Evolutionary conservation across 192 early-diverging fungal species (phyloP), one percentile per base, ranked within the genome.

Genomic region (Coemansia sp.): DNA sequence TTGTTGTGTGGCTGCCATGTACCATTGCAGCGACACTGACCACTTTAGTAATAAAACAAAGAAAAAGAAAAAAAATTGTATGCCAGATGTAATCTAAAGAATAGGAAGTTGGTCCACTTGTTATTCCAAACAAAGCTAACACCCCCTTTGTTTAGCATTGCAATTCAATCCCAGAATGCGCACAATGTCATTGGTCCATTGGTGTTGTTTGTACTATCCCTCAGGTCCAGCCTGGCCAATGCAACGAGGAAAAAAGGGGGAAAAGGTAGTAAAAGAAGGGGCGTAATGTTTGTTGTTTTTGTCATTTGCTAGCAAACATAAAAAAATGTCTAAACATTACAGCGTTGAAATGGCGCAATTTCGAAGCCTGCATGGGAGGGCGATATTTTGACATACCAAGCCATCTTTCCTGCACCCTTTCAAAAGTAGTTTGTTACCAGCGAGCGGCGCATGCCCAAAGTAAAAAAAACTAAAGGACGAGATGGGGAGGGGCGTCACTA

Each of bases 121-220:
- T 50, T 43, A 43, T 43, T 7, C n/a, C n/a, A 50, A 50, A 50
- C 49, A 50, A 50, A 50, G n/a, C 15, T 27, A 20, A 20, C 49
- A 24, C 18, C 3, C 3, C n/a, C 18, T 50, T 50, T 49, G 46
- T 49, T 20, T 49, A 18, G 18, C 46, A 8, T n/a, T 10, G 20
- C 20, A n/a, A 50, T 50, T 50, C 49, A 50, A 50, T 50, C n/a
- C 8, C 20, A 20, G 20, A 10, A 50, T 10, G n/a, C n/a, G 15
- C 46, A 50, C 20, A 50, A 50, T 50, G 49, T 0, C 53, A 57
- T 33, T 24, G 31, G 46, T 49, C 46, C 46, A 22, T 50, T 50
- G 49, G 2, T 34, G 57, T 60, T 60, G 57, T 60, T 60, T 60
- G 20, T 60, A 60, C 57, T 60, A 60, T n/a, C 31, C 29, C 57